Percentiles rank a stretch among this genome's conserved stretches.
Conservation (phyloP, 345 rosid species). For the Passiflora organensis region DNA sequence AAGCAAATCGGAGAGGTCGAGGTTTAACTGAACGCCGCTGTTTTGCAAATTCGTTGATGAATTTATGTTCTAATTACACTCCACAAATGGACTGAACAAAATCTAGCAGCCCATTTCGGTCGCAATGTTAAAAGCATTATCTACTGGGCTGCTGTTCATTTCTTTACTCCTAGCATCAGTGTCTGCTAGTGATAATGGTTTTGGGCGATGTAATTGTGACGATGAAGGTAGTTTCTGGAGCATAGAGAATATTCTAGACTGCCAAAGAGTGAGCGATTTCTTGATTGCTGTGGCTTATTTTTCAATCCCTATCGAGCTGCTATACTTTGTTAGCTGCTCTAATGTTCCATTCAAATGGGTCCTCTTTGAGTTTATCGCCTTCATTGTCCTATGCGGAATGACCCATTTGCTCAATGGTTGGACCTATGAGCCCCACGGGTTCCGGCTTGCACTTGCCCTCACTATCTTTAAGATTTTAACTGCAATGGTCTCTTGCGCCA, state of each 20-base stretch:
- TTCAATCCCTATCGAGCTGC: conserved; percentile 88
- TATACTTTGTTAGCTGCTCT: conserved; percentile 93
- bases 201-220: conserved; percentile 73
- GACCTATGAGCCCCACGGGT: conserved; percentile 78
- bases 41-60: no score
- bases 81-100: conserved; percentile 33
- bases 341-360: conserved; percentile 98
- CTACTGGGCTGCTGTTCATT: conserved; percentile 46
- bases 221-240: conserved; percentile 82
- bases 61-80: no score
- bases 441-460: conserved; percentile 80
- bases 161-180: conserved; percentile 33
- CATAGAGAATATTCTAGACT: conserved; percentile 68
- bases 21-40: no score
- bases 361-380: conserved; percentile 82
- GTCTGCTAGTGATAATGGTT: conserved; percentile 38
- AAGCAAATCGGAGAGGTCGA: no score
- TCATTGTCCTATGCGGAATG: conserved; percentile 96
- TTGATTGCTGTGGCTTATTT: conserved; percentile 92
- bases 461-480: conserved; percentile 90
- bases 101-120: conserved; percentile 29
- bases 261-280: conserved; percentile 85
- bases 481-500: conserved; percentile 93
- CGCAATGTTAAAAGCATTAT: conserved; percentile 61
- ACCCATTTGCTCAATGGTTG: conserved; percentile 94